A percentile compares a stretch with the other conserved stretches of the same genome.
Conservation (phyloP, 192 early-diverging fungal species). For the Umbelopsis isabellina region DNA sequence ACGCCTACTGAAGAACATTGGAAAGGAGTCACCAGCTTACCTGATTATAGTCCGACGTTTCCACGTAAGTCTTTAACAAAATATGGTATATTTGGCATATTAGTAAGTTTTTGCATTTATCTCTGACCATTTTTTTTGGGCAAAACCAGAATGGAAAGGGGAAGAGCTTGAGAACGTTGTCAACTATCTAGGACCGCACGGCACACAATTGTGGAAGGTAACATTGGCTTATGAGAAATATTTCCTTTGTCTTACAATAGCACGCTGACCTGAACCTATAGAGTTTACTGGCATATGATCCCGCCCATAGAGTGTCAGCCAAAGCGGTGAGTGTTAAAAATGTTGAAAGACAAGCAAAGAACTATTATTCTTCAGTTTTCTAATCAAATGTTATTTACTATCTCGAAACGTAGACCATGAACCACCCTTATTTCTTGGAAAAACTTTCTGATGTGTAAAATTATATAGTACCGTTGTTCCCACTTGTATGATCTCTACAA, state of each 20-base stretch:
- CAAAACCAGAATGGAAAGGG: constrained; percentile 2
- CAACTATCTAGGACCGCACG: constrained; percentile 1
- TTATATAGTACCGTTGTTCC: neutral
- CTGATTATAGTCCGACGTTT: constrained; percentile 53
- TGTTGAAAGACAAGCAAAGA: neutral
- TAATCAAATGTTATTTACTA: neutral
- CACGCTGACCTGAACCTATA: constrained; percentile 1
- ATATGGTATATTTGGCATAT: neutral
- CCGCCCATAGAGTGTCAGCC: constrained; percentile 36
- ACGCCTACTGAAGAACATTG: constrained; percentile 74
- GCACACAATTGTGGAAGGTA: constrained; percentile 33
- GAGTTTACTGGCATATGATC: constrained; percentile 39
- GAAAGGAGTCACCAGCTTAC: constrained; percentile 54
- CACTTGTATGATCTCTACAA: neutral
- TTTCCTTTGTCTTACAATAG: neutral
- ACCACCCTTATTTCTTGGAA: constrained; percentile 19
- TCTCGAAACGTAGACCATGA: neutral
- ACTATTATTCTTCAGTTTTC: neutral
- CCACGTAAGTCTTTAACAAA: constrained; percentile 39
- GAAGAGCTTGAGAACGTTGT: constrained; percentile 7
- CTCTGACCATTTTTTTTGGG: constrained; percentile 16
- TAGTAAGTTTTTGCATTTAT: neutral
- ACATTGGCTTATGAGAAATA: neutral
- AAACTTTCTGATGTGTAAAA: neutral
- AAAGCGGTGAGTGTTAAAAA: constrained; percentile 25